Base-by-base conservation (phyloP, 805 yeast species). In the Kodamaea leandrae region DNA sequence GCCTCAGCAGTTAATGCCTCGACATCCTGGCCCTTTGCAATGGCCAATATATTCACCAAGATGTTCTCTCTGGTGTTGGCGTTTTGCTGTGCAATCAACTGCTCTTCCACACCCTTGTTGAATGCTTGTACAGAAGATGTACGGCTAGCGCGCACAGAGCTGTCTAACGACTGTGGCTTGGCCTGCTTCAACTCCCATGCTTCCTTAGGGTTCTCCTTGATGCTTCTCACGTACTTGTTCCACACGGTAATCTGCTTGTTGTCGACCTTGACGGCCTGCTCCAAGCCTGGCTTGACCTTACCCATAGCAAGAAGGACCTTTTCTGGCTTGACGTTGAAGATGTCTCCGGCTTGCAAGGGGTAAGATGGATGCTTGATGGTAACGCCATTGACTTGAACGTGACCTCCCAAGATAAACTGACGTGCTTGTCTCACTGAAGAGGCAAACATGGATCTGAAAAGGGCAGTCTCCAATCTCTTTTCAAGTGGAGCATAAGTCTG, bases 381-480 rank as follows among this genome's bases (percentile, higher is more conserved):
- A 25, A 83, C 76, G 7, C 96, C 97, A 58, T 91, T 93, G 28
- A 91, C 98, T 48, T 72, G 69, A 9, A 91, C 98, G 49, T 82
- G 71, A 1, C 96, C 95, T 35, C 80, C 80, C 12, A 86, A 63
- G 45, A 93, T 82, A 54, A 85, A 88, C 58, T 86, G 89, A 52
- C 96, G 78, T 2, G 99, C 96, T 65, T 91, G 98, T 71, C 97
- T 82, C 3, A 88, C 79, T 6, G 96, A 85, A 4, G 95, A 78
- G 4, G 98, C 96, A 69, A 91, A 89, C 85, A 91, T 75, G 14
- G 96, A 73, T 64, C 99, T 81, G 68, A 87, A 93, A 8, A 91
- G 54, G 2, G 96, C 97, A 58, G 84, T 78, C 61, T 91, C 99
- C 23, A 91, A 72, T 58, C 99, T 75, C 57, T 83, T 85, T 63